Conservation (phyloP, 306 rosid species). For the Biancaea sappan region DNA sequence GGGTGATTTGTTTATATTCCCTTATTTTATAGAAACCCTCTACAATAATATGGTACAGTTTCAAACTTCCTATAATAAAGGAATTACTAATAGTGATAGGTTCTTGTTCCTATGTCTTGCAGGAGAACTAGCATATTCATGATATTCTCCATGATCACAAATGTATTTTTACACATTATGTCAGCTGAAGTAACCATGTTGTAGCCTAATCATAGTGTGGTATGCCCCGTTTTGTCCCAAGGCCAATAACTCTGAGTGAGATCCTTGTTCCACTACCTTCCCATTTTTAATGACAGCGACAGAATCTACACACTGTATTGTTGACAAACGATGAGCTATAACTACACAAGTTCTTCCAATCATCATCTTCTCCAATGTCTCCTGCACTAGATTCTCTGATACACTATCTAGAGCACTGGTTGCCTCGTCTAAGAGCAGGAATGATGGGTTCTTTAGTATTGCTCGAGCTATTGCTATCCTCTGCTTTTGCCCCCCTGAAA, state of each 20-base stretch:
- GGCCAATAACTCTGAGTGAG: conserved; percentile 53
- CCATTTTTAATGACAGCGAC: conserved; percentile 69
- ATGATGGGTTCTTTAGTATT: conserved; percentile 64
- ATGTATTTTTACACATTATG: not conserved
- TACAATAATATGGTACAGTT: not conserved
- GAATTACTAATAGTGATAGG: not conserved
- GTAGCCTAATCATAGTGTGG: conserved; percentile 62
- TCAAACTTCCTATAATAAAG: not conserved
- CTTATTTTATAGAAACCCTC: not conserved
- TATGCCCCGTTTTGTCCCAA: conserved; percentile 53
- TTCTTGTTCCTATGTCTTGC: not conserved
- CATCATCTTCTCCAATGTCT: conserved; percentile 79
- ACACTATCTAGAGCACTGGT: conserved; percentile 79
- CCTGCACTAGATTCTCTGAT: conserved; percentile 76
- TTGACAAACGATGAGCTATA: conserved; percentile 79
- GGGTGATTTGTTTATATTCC: not conserved
- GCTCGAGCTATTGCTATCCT: conserved; percentile 89
- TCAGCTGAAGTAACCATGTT: conserved; percentile 42
- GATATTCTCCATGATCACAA: not conserved
- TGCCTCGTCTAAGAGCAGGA: conserved; percentile 80
- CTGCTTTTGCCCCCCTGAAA: conserved; percentile 87
- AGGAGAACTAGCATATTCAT: not conserved
- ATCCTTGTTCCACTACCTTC: conserved; percentile 65
- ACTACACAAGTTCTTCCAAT: conserved; percentile 72
- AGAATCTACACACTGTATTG: conserved; percentile 61